Percentiles rank a stretch among this genome's conserved stretches.
These are phyloP conservation scores for Blastomyces parvus DNA, from an alignment of 2,329 filamentous ascomycete genomes.

Conservation along the genomic window DNA sequence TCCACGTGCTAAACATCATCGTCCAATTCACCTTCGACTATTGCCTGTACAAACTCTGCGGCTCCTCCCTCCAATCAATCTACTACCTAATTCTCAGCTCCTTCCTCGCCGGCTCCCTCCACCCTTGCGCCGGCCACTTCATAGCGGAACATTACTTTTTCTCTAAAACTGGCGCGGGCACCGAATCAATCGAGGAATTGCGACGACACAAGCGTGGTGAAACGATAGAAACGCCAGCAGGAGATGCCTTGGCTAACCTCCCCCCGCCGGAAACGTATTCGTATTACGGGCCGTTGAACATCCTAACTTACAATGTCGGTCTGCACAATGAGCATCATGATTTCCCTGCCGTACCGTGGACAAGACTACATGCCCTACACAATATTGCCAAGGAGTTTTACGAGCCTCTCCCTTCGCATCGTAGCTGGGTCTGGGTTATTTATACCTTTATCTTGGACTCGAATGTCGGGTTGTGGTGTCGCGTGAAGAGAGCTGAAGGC, in stretches of 20 bases:
- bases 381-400: slow-evolving; percentile 86
- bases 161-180: slow-evolving; percentile 30
- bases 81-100: slow-evolving; percentile 80
- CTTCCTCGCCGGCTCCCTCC: slow-evolving; percentile 86
- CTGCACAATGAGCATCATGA: slow-evolving; percentile 99
- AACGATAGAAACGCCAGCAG: slow-evolving; percentile 20
- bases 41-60: slow-evolving; percentile 52
- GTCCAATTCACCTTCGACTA: slow-evolving; percentile 72
- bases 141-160: slow-evolving; percentile 94
- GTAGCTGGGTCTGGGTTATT: slow-evolving; percentile 85
- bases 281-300: slow-evolving; percentile 89
- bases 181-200: slow-evolving; percentile 46
- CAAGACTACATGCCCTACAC: slow-evolving; percentile 65
- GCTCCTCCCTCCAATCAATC: slow-evolving; percentile 50
- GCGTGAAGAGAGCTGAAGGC: slow-evolving; percentile 84
- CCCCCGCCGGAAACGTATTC: slow-evolving; percentile 87
- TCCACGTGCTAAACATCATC: slow-evolving; percentile 73
- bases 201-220: slow-evolving; percentile 22
- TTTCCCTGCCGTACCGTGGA: slow-evolving; percentile 96
- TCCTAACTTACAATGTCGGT: slow-evolving; percentile 93
- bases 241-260: slow-evolving; percentile 49
- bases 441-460: slow-evolving; percentile 94
- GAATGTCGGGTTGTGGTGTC: slow-evolving; percentile 78
- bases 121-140: slow-evolving; percentile 94
- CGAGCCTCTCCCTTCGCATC: slow-evolving; percentile 71